Percentiles rank a stretch among this genome's conserved stretches.
phyloP scores from a whole-genome alignment of 495 filamentous ascomycete species.

The Penicillium simplicissimum region DNA sequence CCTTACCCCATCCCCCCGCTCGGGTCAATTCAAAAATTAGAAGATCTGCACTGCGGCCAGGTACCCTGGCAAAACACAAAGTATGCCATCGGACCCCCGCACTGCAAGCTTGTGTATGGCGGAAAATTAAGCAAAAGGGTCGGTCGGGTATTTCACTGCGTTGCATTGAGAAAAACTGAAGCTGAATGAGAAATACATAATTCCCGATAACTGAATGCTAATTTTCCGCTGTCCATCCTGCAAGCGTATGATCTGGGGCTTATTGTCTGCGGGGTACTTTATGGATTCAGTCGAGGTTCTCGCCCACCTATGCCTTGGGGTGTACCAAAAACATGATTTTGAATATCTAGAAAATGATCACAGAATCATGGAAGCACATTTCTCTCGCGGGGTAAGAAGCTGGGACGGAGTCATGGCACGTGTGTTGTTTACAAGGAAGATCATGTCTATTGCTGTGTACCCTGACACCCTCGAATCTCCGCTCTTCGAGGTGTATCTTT shows the following conservation, averaged over 20 bases:
- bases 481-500: too few relatives aligned
- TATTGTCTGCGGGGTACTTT: neutral
- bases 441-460: too few relatives aligned
- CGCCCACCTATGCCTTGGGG: too few relatives aligned
- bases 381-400: too few relatives aligned
- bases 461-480: too few relatives aligned
- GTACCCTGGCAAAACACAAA: neutral
- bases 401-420: too few relatives aligned
- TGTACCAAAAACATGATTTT: too few relatives aligned
- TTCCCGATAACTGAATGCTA: neutral
- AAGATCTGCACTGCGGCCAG: neutral
- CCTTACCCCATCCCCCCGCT: neutral
- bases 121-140: neutral
- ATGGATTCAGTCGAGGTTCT: too few relatives aligned
- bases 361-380: too few relatives aligned
- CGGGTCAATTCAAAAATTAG: neutral
- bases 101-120: neutral
- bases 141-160: slow-evolving; percentile 2
- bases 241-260: neutral
- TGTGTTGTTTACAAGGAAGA: too few relatives aligned
- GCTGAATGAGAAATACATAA: neutral
- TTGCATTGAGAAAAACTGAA: neutral
- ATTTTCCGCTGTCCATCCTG: neutral
- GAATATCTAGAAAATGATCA: too few relatives aligned
- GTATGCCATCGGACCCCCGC: neutral